These are phyloP conservation scores for Pleurotus pulmonarius DNA, from an alignment of 768 basidiomycete genomes.

Conservation along the genomic window DNA sequence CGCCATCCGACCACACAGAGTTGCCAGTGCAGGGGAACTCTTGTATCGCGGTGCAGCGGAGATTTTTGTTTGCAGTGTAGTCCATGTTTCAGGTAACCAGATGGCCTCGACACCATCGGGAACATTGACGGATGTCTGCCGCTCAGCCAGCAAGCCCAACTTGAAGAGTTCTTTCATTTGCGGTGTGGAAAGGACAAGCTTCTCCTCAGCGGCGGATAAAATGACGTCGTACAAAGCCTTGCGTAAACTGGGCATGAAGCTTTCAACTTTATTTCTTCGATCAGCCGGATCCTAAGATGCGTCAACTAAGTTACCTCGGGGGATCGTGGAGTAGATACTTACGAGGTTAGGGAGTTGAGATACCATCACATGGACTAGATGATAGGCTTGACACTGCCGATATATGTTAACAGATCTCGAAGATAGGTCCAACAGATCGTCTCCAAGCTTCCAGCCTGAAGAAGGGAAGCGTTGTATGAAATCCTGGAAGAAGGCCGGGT, in stretches of 20 bases:
- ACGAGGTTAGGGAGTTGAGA: conserved; percentile 50
- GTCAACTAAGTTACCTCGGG: no score
- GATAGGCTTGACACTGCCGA: conserved; percentile 70
- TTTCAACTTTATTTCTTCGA: conserved; percentile 37
- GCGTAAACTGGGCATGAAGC: conserved; percentile 50
- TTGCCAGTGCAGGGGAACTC: conserved; percentile 54
- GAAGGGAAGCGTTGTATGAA: conserved; percentile 65
- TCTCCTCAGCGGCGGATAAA: conserved; percentile 44
- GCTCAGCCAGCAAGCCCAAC: conserved; percentile 57
- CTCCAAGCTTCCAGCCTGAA: conserved; percentile 62
- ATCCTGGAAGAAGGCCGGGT: conserved; percentile 72
- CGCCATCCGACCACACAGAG: conserved; percentile 63
- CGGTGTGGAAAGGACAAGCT: conserved; percentile 44
- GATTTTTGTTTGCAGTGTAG: conserved; percentile 41
- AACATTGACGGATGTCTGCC: conserved; percentile 49
- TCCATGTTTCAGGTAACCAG: conserved; percentile 67
- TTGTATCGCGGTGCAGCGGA: conserved; percentile 55
- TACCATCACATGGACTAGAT: conserved; percentile 64
- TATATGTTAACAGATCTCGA: conserved; percentile 70
- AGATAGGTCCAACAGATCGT: conserved; percentile 53
- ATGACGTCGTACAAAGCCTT: conserved; percentile 45
- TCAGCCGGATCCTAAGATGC: conserved; percentile 8
- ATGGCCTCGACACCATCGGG: conserved; percentile 26
- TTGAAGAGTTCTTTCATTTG: conserved; percentile 83
- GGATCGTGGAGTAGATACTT: conserved; percentile 22